Conservation (phyloP, 2,329 filamentous ascomycete species). For the Verruconis gallopava region DNA sequence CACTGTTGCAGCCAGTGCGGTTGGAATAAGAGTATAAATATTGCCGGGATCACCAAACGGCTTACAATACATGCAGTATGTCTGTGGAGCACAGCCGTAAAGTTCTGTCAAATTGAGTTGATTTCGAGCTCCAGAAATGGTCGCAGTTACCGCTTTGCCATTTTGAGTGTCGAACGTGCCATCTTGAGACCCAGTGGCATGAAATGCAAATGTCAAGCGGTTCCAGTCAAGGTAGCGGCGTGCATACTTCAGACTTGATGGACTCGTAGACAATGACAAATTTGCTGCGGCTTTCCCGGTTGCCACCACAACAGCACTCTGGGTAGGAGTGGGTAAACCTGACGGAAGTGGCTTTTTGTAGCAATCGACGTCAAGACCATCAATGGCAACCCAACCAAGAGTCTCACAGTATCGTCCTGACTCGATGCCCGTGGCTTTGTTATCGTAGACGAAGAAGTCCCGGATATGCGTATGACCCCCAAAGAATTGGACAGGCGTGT, state of each 20-base stretch:
- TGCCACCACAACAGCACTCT: constrained; percentile 22
- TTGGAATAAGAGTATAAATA: constrained; percentile 41
- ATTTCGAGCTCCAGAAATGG: constrained; percentile 39
- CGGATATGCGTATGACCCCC: constrained; percentile 53
- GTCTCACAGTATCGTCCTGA: constrained; percentile 53
- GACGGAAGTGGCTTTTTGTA: constrained; percentile 30
- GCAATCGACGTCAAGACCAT: constrained; percentile 39
- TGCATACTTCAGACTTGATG: constrained; percentile 33
- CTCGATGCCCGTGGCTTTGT: constrained; percentile 47
- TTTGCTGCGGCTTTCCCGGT: constrained; percentile 23
- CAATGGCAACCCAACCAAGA: constrained; percentile 52
- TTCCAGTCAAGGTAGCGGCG: constrained; percentile 59
- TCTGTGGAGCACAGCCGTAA: constrained; percentile 47
- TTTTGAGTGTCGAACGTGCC: constrained; percentile 36
- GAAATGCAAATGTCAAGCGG: constrained; percentile 50
- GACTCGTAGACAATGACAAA: constrained; percentile 21
- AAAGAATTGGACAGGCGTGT: constrained; percentile 51
- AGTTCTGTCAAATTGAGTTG: constrained; percentile 42
- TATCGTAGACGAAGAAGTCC: constrained; percentile 52
- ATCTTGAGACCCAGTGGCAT: constrained; percentile 39
- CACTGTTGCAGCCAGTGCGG: constrained; percentile 39
- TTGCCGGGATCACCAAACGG: constrained; percentile 40
- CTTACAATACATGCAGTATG: constrained; percentile 45
- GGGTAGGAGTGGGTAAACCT: constrained; percentile 31
- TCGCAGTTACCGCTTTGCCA: constrained; percentile 33